A percentile compares a stretch with the other conserved stretches of the same genome.
Conservation (phyloP, 768 basidiomycete genomes). For the Galerina marginata region DNA sequence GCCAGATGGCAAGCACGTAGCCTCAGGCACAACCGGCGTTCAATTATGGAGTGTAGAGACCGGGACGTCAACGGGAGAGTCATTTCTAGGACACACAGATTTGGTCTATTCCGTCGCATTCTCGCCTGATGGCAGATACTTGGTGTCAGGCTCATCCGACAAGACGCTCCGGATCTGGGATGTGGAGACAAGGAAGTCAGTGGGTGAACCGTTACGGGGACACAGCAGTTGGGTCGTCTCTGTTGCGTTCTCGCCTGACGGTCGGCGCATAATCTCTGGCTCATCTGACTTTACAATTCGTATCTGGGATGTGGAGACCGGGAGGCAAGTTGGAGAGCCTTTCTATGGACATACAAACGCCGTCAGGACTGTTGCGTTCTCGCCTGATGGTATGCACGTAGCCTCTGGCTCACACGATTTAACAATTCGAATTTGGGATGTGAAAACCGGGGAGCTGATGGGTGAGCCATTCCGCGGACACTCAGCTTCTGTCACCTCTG, state of each 20-base stretch:
- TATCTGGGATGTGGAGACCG: slow-evolving; percentile 15
- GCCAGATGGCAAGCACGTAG: slow-evolving; percentile 1
- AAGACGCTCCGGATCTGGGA: slow-evolving; percentile 15
- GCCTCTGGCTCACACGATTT: no score
- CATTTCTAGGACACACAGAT: slow-evolving; percentile 1
- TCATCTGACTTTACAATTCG: slow-evolving; percentile 5
- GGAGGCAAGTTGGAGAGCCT: not conserved
- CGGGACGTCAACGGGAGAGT: no score
- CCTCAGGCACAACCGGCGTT: not conserved
- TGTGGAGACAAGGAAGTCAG: not conserved
- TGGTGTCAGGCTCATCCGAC: slow-evolving; percentile 13
- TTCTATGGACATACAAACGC: no score
- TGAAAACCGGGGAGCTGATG: not conserved
- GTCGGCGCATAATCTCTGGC: slow-evolving; percentile 11
- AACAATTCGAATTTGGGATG: no score
- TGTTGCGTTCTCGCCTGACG: slow-evolving; percentile 10
- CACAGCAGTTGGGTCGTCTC: not conserved
- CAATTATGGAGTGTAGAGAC: no score
- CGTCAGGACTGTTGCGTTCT: no score
- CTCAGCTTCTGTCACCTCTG: not conserved
- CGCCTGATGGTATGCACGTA: no score
- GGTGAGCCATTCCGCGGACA: no score
- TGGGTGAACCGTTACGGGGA: slow-evolving; percentile 1
- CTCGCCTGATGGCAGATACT: slow-evolving; percentile 11
- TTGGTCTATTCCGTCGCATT: slow-evolving; percentile 12